A percentile compares a stretch with the other conserved stretches of the same genome.
Conservation (phyloP, 2,329 filamentous ascomycete species). For the Pseudogymnoascus sp. region DNA sequence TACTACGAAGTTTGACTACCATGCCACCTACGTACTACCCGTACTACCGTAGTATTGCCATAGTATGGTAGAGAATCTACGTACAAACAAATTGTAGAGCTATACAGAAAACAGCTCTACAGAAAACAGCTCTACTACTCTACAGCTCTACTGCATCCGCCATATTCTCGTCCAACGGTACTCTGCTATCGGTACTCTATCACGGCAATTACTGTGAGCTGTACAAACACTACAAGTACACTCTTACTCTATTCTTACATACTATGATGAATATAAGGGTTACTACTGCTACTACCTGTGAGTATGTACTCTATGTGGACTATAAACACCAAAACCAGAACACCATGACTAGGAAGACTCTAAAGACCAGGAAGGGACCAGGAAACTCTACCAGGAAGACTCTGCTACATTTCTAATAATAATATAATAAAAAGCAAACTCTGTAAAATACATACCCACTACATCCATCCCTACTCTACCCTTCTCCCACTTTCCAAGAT, state of each 20-base stretch:
- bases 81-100: too few relatives aligned
- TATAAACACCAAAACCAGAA: not conserved
- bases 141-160: not conserved
- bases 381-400: not conserved
- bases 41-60: too few relatives aligned
- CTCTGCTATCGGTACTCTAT: not conserved
- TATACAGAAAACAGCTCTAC: too few relatives aligned
- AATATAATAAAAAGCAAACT: not conserved
- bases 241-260: not conserved
- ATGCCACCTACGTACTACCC: too few relatives aligned
- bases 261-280: not conserved
- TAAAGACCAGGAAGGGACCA: not conserved
- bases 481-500: not conserved
- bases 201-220: not conserved
- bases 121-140: not conserved
- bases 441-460: not conserved
- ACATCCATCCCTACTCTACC: not conserved
- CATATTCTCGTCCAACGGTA: not conserved
- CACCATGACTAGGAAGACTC: not conserved
- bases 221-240: not conserved
- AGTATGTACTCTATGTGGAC: not conserved
- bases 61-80: too few relatives aligned
- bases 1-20: too few relatives aligned
- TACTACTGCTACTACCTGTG: not conserved
- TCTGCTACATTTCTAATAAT: not conserved